Evolutionary conservation across 2,329 filamentous ascomycete genomes (phyloP).

Genomic region (Colletotrichum sp.): DNA sequence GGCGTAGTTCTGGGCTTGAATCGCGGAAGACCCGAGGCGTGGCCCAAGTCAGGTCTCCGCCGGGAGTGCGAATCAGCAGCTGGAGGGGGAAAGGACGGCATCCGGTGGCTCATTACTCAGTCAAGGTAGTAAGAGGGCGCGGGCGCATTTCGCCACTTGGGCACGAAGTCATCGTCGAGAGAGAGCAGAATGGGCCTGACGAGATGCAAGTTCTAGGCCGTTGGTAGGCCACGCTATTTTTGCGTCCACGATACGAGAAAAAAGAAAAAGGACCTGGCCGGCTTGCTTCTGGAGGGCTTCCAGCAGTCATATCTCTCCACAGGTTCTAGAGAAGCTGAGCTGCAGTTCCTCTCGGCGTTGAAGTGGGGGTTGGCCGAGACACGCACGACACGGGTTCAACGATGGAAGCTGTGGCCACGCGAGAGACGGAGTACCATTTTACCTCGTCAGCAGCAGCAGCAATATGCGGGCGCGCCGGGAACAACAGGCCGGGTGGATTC

Average conservation of each 20-base stretch:
- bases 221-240: neutral
- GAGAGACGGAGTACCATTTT: neutral
- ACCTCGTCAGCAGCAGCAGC: neutral
- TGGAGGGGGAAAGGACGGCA: neutral
- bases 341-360: neutral
- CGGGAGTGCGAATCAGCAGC: neutral
- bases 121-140: neutral
- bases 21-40: neutral
- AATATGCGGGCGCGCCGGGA: constrained; percentile 6
- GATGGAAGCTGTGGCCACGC: neutral
- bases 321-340: neutral
- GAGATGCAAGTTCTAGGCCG: neutral
- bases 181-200: neutral
- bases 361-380: neutral
- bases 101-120: neutral
- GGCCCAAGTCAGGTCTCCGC: neutral
- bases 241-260: neutral
- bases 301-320: neutral
- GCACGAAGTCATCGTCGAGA: neutral
- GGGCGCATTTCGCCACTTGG: neutral
- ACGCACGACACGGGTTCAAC: neutral
- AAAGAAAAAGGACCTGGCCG: neutral
- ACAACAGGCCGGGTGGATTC: neutral
- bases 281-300: neutral
- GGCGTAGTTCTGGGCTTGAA: neutral